Evolutionary conservation across 306 rosid genomes (phyloP).

Genomic region (Cucurbita moschata): DNA sequence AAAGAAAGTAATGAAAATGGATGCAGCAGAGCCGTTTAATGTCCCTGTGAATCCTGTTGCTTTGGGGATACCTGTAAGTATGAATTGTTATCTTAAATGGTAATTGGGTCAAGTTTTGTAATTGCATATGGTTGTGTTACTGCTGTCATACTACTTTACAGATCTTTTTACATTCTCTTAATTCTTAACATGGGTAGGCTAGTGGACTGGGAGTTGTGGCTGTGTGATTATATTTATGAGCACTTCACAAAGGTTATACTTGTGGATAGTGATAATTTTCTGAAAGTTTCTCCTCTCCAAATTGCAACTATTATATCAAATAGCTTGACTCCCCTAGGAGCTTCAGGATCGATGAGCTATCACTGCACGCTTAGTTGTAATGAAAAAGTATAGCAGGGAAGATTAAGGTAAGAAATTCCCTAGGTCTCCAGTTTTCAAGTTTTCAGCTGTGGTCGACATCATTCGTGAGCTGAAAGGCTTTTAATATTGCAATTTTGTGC

Average conservation of each 20-base stretch:
- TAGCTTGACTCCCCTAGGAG: background rate
- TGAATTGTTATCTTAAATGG: background rate
- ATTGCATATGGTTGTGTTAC: background rate
- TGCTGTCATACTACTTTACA: background rate
- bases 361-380: background rate
- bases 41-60: constrained; percentile 92
- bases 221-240: background rate
- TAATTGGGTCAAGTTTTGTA: background rate
- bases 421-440: background rate
- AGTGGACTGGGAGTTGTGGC: background rate
- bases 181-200: background rate
- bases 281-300: background rate
- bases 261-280: background rate
- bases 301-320: background rate
- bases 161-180: background rate
- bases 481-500: background rate
- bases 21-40: constrained; percentile 91
- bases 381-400: background rate
- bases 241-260: background rate
- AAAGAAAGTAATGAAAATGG: constrained; percentile 95
- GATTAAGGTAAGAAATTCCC: background rate
- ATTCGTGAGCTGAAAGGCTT: background rate
- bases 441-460: background rate
- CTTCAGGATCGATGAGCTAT: background rate
- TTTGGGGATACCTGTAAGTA: constrained; percentile 88